Evolutionary conservation across 768 basidiomycete genomes (phyloP).

Genomic region (Tylopilus subfusipes): DNA sequence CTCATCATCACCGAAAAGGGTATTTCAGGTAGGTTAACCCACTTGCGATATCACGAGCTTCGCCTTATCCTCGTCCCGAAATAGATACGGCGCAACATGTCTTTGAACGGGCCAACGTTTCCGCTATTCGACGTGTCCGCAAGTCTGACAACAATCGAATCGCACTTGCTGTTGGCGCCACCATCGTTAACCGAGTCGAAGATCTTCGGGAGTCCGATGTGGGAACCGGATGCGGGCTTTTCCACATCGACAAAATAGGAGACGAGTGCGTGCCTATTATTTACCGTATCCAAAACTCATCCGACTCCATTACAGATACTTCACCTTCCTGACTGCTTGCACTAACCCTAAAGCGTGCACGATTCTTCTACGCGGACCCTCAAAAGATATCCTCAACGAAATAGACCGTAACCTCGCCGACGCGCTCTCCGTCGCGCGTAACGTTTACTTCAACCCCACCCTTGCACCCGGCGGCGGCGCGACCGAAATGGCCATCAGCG

Average conservation of each 20-base stretch:
- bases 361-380: slow-evolving; percentile 94
- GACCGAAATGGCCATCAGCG: slow-evolving; percentile 96
- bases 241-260: slow-evolving; percentile 95
- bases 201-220: slow-evolving; percentile 90
- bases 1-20: slow-evolving; percentile 97
- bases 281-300: not conserved
- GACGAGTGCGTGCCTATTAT: slow-evolving; percentile 61
- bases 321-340: slow-evolving; percentile 95
- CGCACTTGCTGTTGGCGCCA: slow-evolving; percentile 91
- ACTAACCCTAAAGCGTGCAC: slow-evolving; percentile 92
- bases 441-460: slow-evolving; percentile 91
- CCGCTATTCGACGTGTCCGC: slow-evolving; percentile 94
- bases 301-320: slow-evolving; percentile 60
- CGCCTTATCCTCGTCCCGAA: not conserved
- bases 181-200: slow-evolving; percentile 95
- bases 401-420: slow-evolving; percentile 97
- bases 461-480: slow-evolving; percentile 97
- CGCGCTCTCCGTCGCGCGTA: slow-evolving; percentile 95
- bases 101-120: slow-evolving; percentile 81
- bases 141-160: slow-evolving; percentile 99
- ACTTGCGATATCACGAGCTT: not conserved
- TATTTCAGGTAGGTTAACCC: slow-evolving; percentile 71
- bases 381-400: slow-evolving; percentile 97
- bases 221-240: slow-evolving; percentile 92
- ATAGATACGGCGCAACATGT: slow-evolving; percentile 91